Evolutionary conservation across 345 rosid species (phyloP).

Genomic region (Stellera chamaejasme): DNA sequence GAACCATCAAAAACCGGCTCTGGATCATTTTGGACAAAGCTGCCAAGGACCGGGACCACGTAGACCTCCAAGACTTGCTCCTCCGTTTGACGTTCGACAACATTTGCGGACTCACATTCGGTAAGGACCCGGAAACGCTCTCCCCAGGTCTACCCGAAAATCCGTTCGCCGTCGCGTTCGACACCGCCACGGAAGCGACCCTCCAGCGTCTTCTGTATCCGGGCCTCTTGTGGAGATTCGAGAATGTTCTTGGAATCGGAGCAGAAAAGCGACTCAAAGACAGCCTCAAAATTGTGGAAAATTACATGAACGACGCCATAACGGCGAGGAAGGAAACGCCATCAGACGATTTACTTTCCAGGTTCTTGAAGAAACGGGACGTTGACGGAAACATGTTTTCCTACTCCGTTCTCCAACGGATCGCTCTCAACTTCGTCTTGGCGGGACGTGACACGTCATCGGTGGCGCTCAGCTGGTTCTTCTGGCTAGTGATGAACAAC

Average conservation of each 20-base stretch:
- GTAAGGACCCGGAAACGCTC: conserved; percentile 76
- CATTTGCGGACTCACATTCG: conserved; percentile 85
- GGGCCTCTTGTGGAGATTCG: conserved; percentile 55
- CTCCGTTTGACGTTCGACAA: conserved; percentile 89
- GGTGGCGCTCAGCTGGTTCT: conserved; percentile 91
- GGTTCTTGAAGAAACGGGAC: conserved; percentile 76
- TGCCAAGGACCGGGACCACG: conserved; percentile 25
- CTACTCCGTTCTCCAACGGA: conserved; percentile 58
- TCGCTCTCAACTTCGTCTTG: conserved; percentile 84
- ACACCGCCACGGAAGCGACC: conserved; percentile 81
- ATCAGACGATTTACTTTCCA: conserved; percentile 75
- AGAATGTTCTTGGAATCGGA: conserved; percentile 54
- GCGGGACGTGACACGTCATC: conserved; percentile 96
- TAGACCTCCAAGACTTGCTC: conserved; percentile 80
- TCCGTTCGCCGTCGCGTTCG: conserved; percentile 67
- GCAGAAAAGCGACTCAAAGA: conserved; percentile 43
- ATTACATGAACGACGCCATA: conserved; percentile 65
- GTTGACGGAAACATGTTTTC: conserved; percentile 50
- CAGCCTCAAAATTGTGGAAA: conserved; percentile 51
- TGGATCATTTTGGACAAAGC: conserved; percentile 70
- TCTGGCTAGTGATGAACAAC: conserved; percentile 79
- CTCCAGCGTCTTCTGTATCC: conserved; percentile 73
- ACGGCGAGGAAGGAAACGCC: conserved; percentile 57
- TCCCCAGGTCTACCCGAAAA: conserved; percentile 67
- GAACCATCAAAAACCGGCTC: conserved; percentile 68